A percentile compares a stretch with the other conserved stretches of the same genome.
Evolutionary conservation across 23 red algal species (phyloP).

Genomic region (Gracilaria caudata): DNA sequence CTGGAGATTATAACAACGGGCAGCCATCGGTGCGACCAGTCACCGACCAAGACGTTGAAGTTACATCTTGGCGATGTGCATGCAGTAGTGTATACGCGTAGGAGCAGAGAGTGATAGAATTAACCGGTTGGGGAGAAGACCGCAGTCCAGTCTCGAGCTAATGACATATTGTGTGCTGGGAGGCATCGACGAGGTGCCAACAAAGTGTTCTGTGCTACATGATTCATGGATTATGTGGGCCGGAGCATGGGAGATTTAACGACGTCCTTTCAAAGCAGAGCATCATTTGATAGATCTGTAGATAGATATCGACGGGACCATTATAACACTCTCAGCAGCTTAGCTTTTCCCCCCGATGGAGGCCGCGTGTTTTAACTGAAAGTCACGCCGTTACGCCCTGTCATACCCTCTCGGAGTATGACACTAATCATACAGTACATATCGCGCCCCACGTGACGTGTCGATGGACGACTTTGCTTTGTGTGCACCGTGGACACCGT

Average conservation of each 20-base stretch:
- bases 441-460: not conserved
- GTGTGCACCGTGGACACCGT: not conserved
- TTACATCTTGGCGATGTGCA: constrained; percentile 14
- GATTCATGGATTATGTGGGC: too few relatives aligned
- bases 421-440: not conserved
- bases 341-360: not conserved
- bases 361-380: too few relatives aligned
- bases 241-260: too few relatives aligned
- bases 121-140: too few relatives aligned
- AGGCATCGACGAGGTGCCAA: constrained; percentile 3
- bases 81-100: not conserved
- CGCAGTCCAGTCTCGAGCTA: too few relatives aligned
- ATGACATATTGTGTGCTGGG: too few relatives aligned
- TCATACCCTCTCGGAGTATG: too few relatives aligned
- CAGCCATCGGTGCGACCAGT: not conserved
- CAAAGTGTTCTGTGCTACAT: too few relatives aligned
- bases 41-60: not conserved
- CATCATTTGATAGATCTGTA: not conserved
- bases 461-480: not conserved
- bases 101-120: not conserved
- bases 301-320: too few relatives aligned
- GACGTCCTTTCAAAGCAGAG: not conserved
- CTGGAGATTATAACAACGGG: not conserved
- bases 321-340: too few relatives aligned
- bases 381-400: not conserved